A percentile compares a stretch with the other conserved stretches of the same genome.
These are phyloP conservation scores for Favolaschia claudopus DNA, from an alignment of 768 basidiomycete genomes.

Conservation along the genomic window DNA sequence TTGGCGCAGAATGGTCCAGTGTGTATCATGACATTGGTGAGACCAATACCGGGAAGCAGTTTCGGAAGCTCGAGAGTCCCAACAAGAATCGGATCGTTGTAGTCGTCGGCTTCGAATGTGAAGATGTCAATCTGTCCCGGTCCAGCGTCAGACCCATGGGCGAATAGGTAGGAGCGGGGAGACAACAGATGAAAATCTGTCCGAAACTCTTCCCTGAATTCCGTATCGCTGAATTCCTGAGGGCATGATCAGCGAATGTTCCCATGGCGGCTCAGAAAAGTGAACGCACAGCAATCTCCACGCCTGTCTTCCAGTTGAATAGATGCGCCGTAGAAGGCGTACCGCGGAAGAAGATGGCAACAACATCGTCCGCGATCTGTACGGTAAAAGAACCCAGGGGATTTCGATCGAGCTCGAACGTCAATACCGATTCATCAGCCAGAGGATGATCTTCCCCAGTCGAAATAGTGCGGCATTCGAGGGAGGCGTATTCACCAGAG, in stretches of 20 bases:
- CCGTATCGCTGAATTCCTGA: no score
- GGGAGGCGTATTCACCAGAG: neutral
- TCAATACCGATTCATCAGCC: neutral
- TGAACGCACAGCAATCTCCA: neutral
- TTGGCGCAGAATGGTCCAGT: constrained; percentile 5
- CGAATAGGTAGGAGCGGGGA: neutral
- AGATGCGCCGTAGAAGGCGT: neutral
- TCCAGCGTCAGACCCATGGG: neutral
- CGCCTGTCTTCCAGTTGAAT: neutral
- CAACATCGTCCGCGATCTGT: constrained; percentile 5
- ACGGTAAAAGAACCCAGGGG: neutral
- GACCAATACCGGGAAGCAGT: neutral
- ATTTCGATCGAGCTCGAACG: neutral
- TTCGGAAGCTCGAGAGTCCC: constrained; percentile 1
- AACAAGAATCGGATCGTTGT: neutral
- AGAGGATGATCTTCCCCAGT: neutral
- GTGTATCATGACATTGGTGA: neutral
- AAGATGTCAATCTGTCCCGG: neutral
- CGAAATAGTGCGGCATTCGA: constrained; percentile 4
- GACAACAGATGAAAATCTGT: no score
- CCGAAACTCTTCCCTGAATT: no score
- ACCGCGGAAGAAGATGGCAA: constrained; percentile 1
- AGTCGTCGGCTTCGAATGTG: neutral
- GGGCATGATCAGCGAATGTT: no score
- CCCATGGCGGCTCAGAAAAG: neutral